Conservation (phyloP, 805 yeast species). For the Suhomyces pyralidae region DNA sequence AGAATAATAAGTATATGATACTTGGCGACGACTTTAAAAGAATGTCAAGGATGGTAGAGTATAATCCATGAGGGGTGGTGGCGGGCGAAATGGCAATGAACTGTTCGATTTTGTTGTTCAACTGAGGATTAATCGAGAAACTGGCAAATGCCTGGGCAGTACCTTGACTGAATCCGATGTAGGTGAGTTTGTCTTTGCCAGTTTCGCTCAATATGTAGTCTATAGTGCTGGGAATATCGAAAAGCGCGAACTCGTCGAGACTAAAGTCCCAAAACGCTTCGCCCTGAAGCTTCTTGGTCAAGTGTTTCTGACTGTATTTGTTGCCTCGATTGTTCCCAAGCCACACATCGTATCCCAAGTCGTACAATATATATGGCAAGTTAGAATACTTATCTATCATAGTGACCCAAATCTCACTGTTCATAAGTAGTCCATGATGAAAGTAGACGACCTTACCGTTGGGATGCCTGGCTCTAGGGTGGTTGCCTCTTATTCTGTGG, state of each 20-base stretch:
- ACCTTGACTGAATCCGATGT: slow-evolving; percentile 92
- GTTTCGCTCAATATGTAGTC: slow-evolving; percentile 64
- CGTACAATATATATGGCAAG: slow-evolving; percentile 73
- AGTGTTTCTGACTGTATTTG: slow-evolving; percentile 84
- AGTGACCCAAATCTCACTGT: slow-evolving; percentile 71
- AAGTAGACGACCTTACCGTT: slow-evolving; percentile 61
- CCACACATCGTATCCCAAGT: slow-evolving; percentile 91
- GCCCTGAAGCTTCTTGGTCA: slow-evolving; percentile 30
- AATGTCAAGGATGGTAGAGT: slow-evolving; percentile 71
- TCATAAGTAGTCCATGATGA: slow-evolving; percentile 91
- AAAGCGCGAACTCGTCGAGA: slow-evolving; percentile 86
- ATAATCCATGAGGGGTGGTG: slow-evolving; percentile 83
- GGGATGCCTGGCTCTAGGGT: slow-evolving; percentile 1
- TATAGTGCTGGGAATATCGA: slow-evolving; percentile 83
- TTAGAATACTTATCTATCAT: slow-evolving; percentile 38
- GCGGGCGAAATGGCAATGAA: slow-evolving; percentile 93
- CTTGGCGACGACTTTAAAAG: slow-evolving; percentile 75
- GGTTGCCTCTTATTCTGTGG: slow-evolving; percentile 57
- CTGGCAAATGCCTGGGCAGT: slow-evolving; percentile 91
- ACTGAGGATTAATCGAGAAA: slow-evolving; percentile 58
- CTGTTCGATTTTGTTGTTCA: slow-evolving; percentile 52
- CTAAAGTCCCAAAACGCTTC: slow-evolving; percentile 83
- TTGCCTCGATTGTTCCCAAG: slow-evolving; percentile 91
- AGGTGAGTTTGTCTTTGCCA: slow-evolving; percentile 43
- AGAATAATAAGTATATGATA: slow-evolving; percentile 67